phyloP scores from a whole-genome alignment of 73 alveolate species.

The Tetrahymena malaccensis region DNA sequence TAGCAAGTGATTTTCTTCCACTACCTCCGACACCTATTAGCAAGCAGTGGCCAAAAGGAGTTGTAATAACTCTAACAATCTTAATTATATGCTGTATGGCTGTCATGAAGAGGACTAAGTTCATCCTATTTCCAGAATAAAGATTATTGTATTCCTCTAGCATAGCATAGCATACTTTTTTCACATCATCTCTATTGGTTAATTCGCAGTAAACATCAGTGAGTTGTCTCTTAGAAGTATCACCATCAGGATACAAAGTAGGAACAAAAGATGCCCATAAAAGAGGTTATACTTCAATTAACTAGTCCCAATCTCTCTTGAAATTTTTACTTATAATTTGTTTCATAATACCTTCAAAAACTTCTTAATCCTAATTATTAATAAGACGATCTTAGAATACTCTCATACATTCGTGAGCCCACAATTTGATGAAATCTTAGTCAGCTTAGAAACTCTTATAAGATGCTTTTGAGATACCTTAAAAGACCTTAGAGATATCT shows the following conservation, averaged over 20 bases:
- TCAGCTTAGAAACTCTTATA: conserved; percentile 33
- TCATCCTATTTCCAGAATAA: conserved; percentile 39
- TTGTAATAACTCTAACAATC: conserved; percentile 56
- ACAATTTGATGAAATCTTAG: conserved; percentile 64
- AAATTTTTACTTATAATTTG: conserved; percentile 54
- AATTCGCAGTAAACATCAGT: conserved; percentile 35
- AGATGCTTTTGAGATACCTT: conserved; percentile 67
- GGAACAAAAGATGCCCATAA: conserved; percentile 62
- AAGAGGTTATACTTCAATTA: conserved; percentile 51
- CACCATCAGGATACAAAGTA: conserved; percentile 48
- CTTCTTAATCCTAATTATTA: conserved; percentile 37
- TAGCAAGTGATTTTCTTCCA: conserved; percentile 57
- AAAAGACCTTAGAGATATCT: conserved; percentile 89
- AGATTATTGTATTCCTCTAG: conserved; percentile 60
- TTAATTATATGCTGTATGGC: conserved; percentile 64
- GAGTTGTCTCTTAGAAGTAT: conserved; percentile 24
- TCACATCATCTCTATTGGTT: conserved; percentile 23
- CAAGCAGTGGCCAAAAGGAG: conserved; percentile 67
- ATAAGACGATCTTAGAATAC: conserved; percentile 81
- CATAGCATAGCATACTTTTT: not conserved
- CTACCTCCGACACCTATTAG: conserved; percentile 74
- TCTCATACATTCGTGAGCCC: conserved; percentile 93
- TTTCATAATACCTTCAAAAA: conserved; percentile 65
- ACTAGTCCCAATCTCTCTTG: conserved; percentile 48
- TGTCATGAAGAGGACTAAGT: conserved; percentile 63